phyloP scores from a whole-genome alignment of 805 yeast species.

The Wickerhamomyces alni region DNA sequence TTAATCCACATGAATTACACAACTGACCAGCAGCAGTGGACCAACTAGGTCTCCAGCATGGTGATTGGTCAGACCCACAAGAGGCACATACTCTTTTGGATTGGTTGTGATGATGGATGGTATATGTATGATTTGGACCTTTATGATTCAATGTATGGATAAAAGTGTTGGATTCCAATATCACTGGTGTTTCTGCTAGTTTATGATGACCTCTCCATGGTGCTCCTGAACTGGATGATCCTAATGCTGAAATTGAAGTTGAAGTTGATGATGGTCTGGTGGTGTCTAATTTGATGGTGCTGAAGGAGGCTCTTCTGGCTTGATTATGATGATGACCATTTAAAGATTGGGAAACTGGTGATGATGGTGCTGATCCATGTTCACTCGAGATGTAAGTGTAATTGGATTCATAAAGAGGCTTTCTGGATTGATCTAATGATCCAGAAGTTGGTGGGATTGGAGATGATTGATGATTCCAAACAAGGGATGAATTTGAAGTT shows the following conservation, averaged over 20 bases:
- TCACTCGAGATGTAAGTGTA: slow-evolving; percentile 4
- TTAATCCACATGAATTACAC: slow-evolving; percentile 92
- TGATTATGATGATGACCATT: slow-evolving; percentile 8
- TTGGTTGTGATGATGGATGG: slow-evolving; percentile 22
- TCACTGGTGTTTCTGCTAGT: slow-evolving; percentile 7
- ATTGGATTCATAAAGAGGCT: slow-evolving; percentile 9
- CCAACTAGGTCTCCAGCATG: slow-evolving; percentile 99
- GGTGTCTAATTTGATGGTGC: slow-evolving; percentile 1
- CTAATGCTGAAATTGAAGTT: slow-evolving; percentile 4
- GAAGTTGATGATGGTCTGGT: slow-evolving; percentile 7
- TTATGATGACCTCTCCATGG: slow-evolving; percentile 16
- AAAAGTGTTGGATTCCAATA: slow-evolving; percentile 14
- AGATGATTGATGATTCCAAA: not conserved
- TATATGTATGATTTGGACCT: slow-evolving; percentile 24
- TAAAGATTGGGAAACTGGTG: slow-evolving; percentile 10
- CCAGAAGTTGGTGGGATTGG: slow-evolving; percentile 1
- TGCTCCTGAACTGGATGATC: not conserved
- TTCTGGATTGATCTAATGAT: not conserved
- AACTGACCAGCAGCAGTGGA: slow-evolving; percentile 85
- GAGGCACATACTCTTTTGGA: slow-evolving; percentile 68
- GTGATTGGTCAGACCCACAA: slow-evolving; percentile 85
- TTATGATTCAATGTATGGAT: slow-evolving; percentile 23
- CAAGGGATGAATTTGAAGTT: not conserved
- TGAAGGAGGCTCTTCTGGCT: slow-evolving; percentile 1
- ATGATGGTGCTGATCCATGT: slow-evolving; percentile 3